Conservation (phyloP, 352 stramenopile species). For the Achlya hypogyna region DNA sequence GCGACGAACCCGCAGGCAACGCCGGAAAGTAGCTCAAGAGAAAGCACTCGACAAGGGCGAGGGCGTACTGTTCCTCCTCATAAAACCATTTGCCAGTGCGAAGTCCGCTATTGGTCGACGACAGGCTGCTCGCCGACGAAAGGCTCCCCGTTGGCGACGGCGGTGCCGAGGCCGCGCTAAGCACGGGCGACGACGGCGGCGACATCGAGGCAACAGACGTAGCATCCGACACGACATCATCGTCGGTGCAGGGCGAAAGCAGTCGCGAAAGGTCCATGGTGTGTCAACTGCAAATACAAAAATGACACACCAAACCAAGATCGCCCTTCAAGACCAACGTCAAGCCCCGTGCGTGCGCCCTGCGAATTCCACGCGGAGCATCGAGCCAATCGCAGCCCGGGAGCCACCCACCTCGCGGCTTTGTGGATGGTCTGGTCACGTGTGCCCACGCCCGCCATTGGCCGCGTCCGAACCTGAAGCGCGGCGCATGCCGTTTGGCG, state of each 20-base stretch:
- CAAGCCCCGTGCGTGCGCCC: neutral
- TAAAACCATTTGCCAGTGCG: constrained; percentile 32
- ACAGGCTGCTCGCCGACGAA: neutral
- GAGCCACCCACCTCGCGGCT: neutral
- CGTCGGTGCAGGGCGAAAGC: neutral
- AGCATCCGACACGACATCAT: neutral
- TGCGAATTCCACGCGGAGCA: neutral
- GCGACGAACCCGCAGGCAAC: constrained; percentile 22
- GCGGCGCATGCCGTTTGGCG: neutral
- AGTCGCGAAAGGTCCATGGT: neutral
- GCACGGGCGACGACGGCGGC: neutral
- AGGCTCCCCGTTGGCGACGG: neutral
- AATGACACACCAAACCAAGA: neutral
- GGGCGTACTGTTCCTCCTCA: constrained; percentile 28
- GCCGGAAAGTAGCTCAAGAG: constrained; percentile 12
- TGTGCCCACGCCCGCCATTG: neutral
- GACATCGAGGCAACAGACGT: neutral
- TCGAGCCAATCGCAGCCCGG: neutral
- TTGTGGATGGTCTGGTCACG: neutral
- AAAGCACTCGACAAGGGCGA: constrained; percentile 27
- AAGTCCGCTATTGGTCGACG: too few relatives aligned
- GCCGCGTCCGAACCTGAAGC: neutral
- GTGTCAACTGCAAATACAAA: neutral
- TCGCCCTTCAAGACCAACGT: neutral
- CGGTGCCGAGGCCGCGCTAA: neutral